Evolutionary conservation across 2,329 filamentous ascomycete species (phyloP).

Genomic region (Dactylonectria estremocensis): DNA sequence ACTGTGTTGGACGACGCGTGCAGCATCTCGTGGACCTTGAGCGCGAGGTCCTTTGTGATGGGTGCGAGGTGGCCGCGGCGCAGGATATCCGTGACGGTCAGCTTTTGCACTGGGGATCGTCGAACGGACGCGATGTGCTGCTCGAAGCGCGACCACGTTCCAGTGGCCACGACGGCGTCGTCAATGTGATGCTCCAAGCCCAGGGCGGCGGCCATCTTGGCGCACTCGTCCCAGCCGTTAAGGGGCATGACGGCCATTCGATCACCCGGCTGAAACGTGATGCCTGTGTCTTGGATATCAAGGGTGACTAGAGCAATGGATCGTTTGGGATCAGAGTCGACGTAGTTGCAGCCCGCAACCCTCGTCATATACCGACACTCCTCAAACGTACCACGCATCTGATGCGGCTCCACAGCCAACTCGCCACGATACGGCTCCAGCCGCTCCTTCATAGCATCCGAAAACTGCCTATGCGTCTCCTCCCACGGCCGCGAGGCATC

Average conservation of each 20-base stretch:
- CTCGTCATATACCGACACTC: constrained; percentile 67
- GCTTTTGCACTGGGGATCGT: constrained; percentile 43
- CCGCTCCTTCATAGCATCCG: constrained; percentile 40
- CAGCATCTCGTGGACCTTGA: constrained; percentile 64
- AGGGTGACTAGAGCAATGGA: constrained; percentile 66
- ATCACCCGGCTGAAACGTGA: constrained; percentile 68
- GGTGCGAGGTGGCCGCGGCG: constrained; percentile 67
- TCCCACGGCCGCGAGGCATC: constrained; percentile 50
- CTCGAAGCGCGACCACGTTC: constrained; percentile 64
- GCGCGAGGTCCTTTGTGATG: constrained; percentile 65
- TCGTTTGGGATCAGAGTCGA: constrained; percentile 62
- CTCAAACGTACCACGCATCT: constrained; percentile 69
- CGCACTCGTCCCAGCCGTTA: constrained; percentile 69
- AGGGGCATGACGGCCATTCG: constrained; percentile 69
- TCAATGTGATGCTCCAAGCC: constrained; percentile 64
- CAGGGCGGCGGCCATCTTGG: constrained; percentile 67
- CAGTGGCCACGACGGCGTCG: constrained; percentile 55
- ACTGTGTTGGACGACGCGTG: constrained; percentile 66
- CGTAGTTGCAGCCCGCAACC: constrained; percentile 60
- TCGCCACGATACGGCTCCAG: constrained; percentile 58
- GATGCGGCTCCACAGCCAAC: constrained; percentile 64
- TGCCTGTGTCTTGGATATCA: constrained; percentile 67
- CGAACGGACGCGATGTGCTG: constrained; percentile 61
- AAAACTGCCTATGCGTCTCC: constrained; percentile 40
- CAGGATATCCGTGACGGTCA: constrained; percentile 65